Evolutionary conservation across 2,329 filamentous ascomycete species (phyloP), one percentile per base, ranked within the genome.

Genomic region (Esteya vermicola): DNA sequence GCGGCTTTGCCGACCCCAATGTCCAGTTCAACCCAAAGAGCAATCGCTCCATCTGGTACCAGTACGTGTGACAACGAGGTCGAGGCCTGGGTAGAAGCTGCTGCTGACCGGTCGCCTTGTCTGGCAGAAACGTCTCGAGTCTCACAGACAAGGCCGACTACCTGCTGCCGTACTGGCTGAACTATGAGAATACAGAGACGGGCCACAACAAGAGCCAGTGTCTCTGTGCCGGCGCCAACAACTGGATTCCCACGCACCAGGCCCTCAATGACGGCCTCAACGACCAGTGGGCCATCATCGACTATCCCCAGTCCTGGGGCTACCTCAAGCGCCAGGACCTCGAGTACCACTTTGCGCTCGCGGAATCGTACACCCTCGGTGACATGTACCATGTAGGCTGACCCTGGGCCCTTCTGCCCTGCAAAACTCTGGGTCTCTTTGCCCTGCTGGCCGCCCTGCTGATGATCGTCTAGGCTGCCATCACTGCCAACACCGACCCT

Each of bases 1-100:
- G 68, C 31, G 68, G 68, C 9, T 72, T 73, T 51, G 67, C 64
- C 34, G 69, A 73, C 45, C 67, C 67, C 9, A 72, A 72, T 45
- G 62, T 65, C 2, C 64, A 68, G 47, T 51, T 66, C 32, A 67
- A 67, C 44, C 47, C 59, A 9, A 57, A 62, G 44, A 58, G 62
- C 46, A 61, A 62, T 14, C 52, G 52, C 23, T 55, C 64, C 2
- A 59, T 67, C 12, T 71, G 63, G 57, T 59, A 69, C 44, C 68
- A 72, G 62, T 67, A 41, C 51, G 62, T 59, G 14, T 4, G n/a
- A 12, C 19, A 2, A 6, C n/a, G 6, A 20, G 4, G 13, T 3
- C 21, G 1, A 18, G 4, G 21, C 35, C 12, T 28, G 26, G 12
- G n/a, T 5, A 10, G 12, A 28, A 5, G 12, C n/a, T 28, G 21